These are phyloP conservation scores for Licmophora abbreviata DNA, from an alignment of 108 stramenopile species.

Conservation along the genomic window DNA sequence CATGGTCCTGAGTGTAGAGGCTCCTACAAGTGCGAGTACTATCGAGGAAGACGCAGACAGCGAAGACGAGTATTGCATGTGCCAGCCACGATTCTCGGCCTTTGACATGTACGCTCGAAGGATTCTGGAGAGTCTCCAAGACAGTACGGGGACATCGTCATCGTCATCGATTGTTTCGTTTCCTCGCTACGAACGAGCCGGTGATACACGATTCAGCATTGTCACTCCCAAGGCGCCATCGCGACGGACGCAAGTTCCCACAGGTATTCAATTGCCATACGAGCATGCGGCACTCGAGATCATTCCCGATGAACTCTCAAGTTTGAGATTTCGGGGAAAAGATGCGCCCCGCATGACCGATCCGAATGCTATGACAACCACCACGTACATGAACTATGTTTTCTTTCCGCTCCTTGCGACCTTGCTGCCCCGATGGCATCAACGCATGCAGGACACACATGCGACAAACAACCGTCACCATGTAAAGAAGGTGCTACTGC, in stretches of 20 bases:
- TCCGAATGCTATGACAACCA: neutral
- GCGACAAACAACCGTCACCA: constrained; percentile 14
- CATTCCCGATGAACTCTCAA: constrained; percentile 28
- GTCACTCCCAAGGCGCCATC: constrained; percentile 31
- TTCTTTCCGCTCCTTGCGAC: constrained; percentile 88
- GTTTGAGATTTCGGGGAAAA: constrained; percentile 55
- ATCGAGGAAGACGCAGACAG: neutral
- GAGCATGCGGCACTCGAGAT: constrained; percentile 7
- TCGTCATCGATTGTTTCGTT: constrained; percentile 28
- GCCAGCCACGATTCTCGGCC: constrained; percentile 73
- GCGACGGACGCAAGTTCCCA: constrained; percentile 32
- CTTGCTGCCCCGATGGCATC: constrained; percentile 77
- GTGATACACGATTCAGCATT: constrained; percentile 47
- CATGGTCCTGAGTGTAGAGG: constrained; percentile 64
- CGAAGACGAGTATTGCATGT: constrained; percentile 41
- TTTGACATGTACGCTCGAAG: constrained; percentile 58
- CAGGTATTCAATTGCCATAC: constrained; percentile 37
- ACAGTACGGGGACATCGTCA: neutral
- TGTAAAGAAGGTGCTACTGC: constrained; percentile 71
- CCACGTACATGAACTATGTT: constrained; percentile 31
- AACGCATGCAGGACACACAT: constrained; percentile 47
- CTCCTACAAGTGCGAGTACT: constrained; percentile 9
- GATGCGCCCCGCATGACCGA: constrained; percentile 37
- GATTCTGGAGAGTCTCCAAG: constrained; percentile 16
- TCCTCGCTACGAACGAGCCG: constrained; percentile 63